phyloP scores from a whole-genome alignment of 306 rosid genomes.

The Trifolium subterraneum region DNA sequence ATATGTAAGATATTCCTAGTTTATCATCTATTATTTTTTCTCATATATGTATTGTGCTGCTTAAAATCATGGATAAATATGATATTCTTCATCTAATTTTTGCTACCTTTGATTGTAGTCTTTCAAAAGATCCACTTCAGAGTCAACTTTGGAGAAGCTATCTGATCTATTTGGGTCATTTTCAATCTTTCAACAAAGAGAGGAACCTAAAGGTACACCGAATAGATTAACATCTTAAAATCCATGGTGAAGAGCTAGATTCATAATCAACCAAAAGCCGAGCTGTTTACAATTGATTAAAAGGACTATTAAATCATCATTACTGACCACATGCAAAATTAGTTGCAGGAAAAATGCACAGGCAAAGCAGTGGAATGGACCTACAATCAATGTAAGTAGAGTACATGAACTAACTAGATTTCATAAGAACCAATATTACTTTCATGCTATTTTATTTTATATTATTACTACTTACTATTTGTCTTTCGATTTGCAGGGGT shows the following conservation, averaged over 20 bases:
- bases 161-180: slow-evolving; percentile 86
- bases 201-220: slow-evolving; percentile 70
- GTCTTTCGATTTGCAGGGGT: slow-evolving; percentile 54
- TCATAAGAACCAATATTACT: not conserved
- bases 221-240: slow-evolving; percentile 8
- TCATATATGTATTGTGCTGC: not conserved
- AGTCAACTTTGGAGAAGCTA: slow-evolving; percentile 73
- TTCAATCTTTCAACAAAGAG: slow-evolving; percentile 71
- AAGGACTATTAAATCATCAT: not conserved
- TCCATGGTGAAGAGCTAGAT: slow-evolving; percentile 21
- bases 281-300: not conserved
- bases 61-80: not conserved
- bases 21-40: slow-evolving; percentile 32
- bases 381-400: slow-evolving; percentile 64
- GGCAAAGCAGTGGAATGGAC: slow-evolving; percentile 78
- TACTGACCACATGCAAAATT: slow-evolving; percentile 41
- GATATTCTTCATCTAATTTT: slow-evolving; percentile 16
- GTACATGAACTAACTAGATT: not conserved
- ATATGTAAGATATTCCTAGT: slow-evolving; percentile 61
- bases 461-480: slow-evolving; percentile 11
- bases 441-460: not conserved
- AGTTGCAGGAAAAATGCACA: slow-evolving; percentile 60
- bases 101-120: slow-evolving; percentile 47
- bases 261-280: slow-evolving; percentile 21
- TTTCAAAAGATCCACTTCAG: slow-evolving; percentile 87